Conservation (phyloP, 2,329 filamentous ascomycete genomes). For the Verticillium tricorpus region DNA sequence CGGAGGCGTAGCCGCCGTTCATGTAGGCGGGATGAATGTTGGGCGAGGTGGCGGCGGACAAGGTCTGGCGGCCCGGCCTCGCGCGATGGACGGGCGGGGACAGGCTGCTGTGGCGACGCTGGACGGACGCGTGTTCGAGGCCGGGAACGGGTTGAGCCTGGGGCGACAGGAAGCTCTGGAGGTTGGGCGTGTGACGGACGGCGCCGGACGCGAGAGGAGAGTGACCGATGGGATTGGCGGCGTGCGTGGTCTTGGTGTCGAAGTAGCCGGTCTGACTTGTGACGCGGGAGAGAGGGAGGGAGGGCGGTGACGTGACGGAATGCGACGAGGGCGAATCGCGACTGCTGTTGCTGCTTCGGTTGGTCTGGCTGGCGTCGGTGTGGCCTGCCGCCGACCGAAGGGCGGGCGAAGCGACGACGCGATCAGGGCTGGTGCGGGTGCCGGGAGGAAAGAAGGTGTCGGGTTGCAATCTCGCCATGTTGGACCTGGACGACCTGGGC, state of each 20-base stretch:
- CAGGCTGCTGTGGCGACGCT: slow-evolving; percentile 7
- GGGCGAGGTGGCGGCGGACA: slow-evolving; percentile 1
- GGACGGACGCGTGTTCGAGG: not conserved
- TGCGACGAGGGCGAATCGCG: slow-evolving; percentile 26
- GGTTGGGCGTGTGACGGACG: slow-evolving; percentile 14
- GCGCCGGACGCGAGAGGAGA: slow-evolving; percentile 17
- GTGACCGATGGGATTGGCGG: slow-evolving; percentile 15
- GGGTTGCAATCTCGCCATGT: slow-evolving; percentile 36
- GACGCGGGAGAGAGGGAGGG: slow-evolving; percentile 28
- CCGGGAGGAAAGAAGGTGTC: slow-evolving; percentile 35
- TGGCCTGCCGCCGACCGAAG: not conserved
- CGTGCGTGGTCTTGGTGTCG: slow-evolving; percentile 21
- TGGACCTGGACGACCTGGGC: slow-evolving; percentile 1
- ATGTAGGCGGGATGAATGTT: slow-evolving; percentile 1
- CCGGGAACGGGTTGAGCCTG: slow-evolving; percentile 2
- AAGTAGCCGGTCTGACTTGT: slow-evolving; percentile 27
- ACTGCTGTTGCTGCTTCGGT: slow-evolving; percentile 18
- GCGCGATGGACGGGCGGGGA: slow-evolving; percentile 10
- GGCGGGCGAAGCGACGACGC: slow-evolving; percentile 19
- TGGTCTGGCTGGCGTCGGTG: slow-evolving; percentile 6
- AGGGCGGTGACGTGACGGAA: slow-evolving; percentile 30
- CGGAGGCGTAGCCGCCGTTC: slow-evolving; percentile 13
- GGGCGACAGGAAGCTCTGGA: slow-evolving; percentile 18
- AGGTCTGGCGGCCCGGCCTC: not conserved
- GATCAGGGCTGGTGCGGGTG: slow-evolving; percentile 27